Conservation (phyloP, 2,329 filamentous ascomycete genomes). For the Fusarium sublunatum region DNA sequence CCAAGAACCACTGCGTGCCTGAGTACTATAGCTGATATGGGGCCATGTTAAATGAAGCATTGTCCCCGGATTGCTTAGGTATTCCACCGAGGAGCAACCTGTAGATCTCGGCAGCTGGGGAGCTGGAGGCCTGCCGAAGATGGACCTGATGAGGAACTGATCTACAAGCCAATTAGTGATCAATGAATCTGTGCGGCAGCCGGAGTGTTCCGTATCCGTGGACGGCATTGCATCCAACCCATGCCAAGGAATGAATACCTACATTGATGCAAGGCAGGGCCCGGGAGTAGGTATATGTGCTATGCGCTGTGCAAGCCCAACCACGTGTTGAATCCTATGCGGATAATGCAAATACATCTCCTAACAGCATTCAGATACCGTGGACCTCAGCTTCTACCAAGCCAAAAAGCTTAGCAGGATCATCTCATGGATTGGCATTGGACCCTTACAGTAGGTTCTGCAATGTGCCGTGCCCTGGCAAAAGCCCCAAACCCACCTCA, state of each 20-base stretch:
- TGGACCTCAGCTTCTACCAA: too few species aligned
- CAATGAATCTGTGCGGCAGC: constrained; percentile 26
- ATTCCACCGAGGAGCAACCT: constrained; percentile 16
- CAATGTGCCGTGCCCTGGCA: neutral
- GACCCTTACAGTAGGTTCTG: neutral
- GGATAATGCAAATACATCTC: neutral
- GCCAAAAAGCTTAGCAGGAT: neutral
- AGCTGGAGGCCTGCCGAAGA: constrained; percentile 21
- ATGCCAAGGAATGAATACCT: too few species aligned
- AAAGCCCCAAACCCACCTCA: neutral
- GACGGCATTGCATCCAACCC: neutral
- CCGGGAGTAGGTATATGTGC: neutral
- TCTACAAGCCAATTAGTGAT: constrained; percentile 30
- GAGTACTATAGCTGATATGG: constrained; percentile 1
- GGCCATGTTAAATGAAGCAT: constrained; percentile 1
- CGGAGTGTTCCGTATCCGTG: neutral
- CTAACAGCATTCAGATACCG: too few species aligned
- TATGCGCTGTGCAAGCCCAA: neutral
- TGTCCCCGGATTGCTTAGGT: constrained; percentile 23
- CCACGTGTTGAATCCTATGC: neutral
- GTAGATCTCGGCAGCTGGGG: constrained; percentile 37
- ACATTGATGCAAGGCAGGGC: too few species aligned
- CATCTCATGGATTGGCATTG: neutral
- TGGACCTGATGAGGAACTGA: constrained; percentile 29
- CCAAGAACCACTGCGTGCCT: neutral